Conservation (phyloP, 2,329 filamentous ascomycete genomes). For the Ceratocystis cubensis region DNA sequence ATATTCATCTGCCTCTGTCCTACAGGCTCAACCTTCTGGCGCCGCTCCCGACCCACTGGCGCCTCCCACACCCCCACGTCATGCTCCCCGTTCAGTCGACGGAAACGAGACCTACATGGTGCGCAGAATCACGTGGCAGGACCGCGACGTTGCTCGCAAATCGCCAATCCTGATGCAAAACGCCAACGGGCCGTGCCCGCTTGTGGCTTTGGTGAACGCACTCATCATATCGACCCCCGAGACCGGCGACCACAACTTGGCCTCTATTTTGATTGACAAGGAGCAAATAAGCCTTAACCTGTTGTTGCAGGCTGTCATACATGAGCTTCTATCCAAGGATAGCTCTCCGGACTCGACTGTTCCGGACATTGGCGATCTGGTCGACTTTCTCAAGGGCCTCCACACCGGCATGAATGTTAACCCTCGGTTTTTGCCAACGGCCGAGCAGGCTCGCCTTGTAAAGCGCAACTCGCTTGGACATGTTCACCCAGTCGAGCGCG, state of each 20-base stretch:
- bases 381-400: constrained; percentile 72
- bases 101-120: constrained; percentile 73
- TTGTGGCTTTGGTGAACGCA: constrained; percentile 87
- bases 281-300: constrained; percentile 82
- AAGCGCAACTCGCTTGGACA: constrained; percentile 43
- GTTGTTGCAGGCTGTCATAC: constrained; percentile 78
- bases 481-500: constrained; percentile 39
- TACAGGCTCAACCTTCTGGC: not conserved
- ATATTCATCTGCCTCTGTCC: not conserved
- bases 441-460: constrained; percentile 35
- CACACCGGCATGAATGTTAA: constrained; percentile 99
- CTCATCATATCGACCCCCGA: constrained; percentile 70
- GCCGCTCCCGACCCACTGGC: not conserved
- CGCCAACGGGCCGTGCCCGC: constrained; percentile 82
- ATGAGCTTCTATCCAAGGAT: constrained; percentile 75
- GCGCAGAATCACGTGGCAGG: constrained; percentile 79
- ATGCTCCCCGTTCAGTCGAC: constrained; percentile 22
- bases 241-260: constrained; percentile 4
- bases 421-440: constrained; percentile 61
- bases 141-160: constrained; percentile 54
- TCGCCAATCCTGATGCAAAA: constrained; percentile 89
- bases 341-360: constrained; percentile 51
- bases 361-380: constrained; percentile 79
- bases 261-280: constrained; percentile 51
- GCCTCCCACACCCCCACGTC: constrained; percentile 10